phyloP scores from a whole-genome alignment of 2,329 filamentous ascomycete genomes.

The Hortaea werneckii region DNA sequence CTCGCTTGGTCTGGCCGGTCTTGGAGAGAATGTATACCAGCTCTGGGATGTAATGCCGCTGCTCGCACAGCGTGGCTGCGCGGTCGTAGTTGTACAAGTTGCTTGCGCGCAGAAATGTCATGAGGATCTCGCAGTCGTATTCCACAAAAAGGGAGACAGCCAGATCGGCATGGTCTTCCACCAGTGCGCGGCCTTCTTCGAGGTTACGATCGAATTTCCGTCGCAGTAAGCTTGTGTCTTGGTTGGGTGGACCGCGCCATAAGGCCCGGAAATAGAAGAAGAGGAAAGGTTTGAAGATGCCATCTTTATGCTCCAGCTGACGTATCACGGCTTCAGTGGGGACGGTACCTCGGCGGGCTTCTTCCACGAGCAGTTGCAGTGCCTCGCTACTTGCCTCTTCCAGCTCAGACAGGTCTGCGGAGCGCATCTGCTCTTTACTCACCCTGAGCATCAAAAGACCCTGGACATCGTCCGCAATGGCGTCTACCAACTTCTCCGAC shows the following conservation, averaged over 20 bases:
- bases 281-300: constrained; percentile 56
- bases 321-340: constrained; percentile 65
- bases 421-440: constrained; percentile 55
- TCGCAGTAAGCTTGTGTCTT: constrained; percentile 16
- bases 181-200: constrained; percentile 54
- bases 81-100: constrained; percentile 72
- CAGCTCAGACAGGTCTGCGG: constrained; percentile 48
- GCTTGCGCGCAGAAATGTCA: constrained; percentile 81
- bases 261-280: constrained; percentile 86
- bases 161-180: constrained; percentile 78
- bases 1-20: constrained; percentile 85
- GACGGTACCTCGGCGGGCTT: constrained; percentile 81
- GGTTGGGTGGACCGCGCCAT: constrained; percentile 62
- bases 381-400: constrained; percentile 74
- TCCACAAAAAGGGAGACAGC: constrained; percentile 77
- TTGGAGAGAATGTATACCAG: constrained; percentile 94
- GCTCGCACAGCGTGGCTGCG: constrained; percentile 69
- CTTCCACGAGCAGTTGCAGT: constrained; percentile 75
- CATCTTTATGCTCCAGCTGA: constrained; percentile 59
- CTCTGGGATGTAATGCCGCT: constrained; percentile 72
- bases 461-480: constrained; percentile 77
- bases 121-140: constrained; percentile 68
- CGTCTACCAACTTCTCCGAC: constrained; percentile 81
- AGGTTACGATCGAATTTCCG: constrained; percentile 20
- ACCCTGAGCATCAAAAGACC: constrained; percentile 83